Evolutionary conservation across 306 rosid genomes (phyloP), one percentile per base, ranked within the genome.

Genomic region (Canavalia ensiformis): DNA sequence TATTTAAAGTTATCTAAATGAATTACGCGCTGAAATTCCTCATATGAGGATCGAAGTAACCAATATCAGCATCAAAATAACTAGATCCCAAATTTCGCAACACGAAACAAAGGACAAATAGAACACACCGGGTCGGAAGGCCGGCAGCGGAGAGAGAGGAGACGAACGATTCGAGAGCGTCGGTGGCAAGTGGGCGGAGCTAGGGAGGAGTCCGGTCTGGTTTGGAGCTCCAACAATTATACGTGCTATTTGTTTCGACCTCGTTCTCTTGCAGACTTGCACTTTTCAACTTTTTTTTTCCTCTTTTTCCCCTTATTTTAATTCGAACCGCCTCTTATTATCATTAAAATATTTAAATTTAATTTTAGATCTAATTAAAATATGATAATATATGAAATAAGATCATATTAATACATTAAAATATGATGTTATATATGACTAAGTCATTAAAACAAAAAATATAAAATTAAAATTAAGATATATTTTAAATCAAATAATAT

Each of bases 41-140:
- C 44, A 55, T 13, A 37, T 49, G 39, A 77, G 34, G 82, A 83
- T 77, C 74, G 54, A 70, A 25, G 75, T 64, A 65, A 56, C 7
- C 37, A 72, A 77, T 8, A 65, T 25, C 54, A 70, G 49, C 42
- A 77, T 42, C 75, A 29, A 54, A 62, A 51, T 2, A 54, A 42
- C 34, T 72, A 39, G 8, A 78, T 49, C 11, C 7, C 12, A 34
- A 71, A 51, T 4, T 72, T 54, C 8, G 45, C 39, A 56, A 28
- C 25, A 28, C 18, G 6, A 67, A 74, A 8, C 8, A 66, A 49
- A 57, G 8, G 52, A 67, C 2, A 28, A 67, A 73, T 47, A 30
- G 37, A 74, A 57, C 81, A 51, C 4, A 84, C 87, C 87, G 25
- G 84, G 74, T 67, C 55, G 35, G 51, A 65, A 72, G 65, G 34